Conservation (phyloP, 139 green algal genomes). For the Nannochloris sp. region DNA sequence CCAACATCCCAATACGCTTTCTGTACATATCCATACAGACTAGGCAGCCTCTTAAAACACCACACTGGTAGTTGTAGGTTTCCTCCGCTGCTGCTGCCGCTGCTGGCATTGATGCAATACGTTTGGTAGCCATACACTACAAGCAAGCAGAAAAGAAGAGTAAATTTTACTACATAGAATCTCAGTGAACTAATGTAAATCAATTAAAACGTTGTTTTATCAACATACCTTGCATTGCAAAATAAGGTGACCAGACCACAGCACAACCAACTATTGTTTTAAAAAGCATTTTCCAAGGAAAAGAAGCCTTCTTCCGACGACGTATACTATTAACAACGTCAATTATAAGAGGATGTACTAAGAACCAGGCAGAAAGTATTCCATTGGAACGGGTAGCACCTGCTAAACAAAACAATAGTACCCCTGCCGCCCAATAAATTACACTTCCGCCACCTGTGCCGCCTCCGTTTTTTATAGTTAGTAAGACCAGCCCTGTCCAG, state of each 20-base stretch:
- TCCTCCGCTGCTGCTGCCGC: not conserved
- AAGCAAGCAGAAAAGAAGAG: no score
- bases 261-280: not conserved
- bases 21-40: constrained; percentile 77
- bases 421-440: not conserved
- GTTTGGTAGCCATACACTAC: constrained; percentile 19
- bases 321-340: no score
- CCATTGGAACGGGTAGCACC: constrained; percentile 53
- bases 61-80: constrained; percentile 32
- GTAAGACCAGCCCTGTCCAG: constrained; percentile 47
- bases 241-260: constrained; percentile 14
- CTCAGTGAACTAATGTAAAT: no score
- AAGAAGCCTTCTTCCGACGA: no score
- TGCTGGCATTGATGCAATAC: constrained; percentile 23
- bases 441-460: not conserved
- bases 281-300: not conserved
- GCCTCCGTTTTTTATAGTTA: constrained; percentile 1
- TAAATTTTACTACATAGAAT: no score
- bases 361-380: constrained; percentile 21
- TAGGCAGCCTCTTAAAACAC: constrained; percentile 48
- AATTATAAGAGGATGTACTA: constrained; percentile 21
- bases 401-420: constrained; percentile 19
- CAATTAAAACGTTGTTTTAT: no score
- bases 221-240: constrained; percentile 21
- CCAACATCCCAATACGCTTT: constrained; percentile 81